These are phyloP conservation scores for button mushroom (Agaricus bisporus) DNA, from an alignment of 768 basidiomycete species.

Conservation along the genomic window DNA sequence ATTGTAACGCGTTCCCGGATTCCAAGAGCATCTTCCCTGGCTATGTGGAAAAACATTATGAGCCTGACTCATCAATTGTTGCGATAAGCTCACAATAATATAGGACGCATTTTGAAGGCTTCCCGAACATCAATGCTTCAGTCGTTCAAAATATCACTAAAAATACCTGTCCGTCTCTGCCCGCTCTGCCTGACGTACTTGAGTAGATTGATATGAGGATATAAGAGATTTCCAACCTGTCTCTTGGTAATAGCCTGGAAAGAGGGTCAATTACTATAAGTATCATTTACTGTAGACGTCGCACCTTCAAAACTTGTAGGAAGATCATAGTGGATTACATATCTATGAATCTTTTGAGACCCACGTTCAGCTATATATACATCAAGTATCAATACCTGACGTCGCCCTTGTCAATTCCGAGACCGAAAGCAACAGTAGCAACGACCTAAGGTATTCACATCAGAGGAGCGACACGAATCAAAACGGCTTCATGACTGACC, in stretches of 20 bases:
- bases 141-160: slow-evolving; percentile 11
- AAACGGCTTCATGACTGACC: slow-evolving; percentile 30
- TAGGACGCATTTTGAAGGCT: slow-evolving; percentile 78
- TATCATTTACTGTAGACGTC: slow-evolving; percentile 1
- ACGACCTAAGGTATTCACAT: slow-evolving; percentile 38
- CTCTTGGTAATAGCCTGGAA: slow-evolving; percentile 78
- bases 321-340: slow-evolving; percentile 77
- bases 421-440: slow-evolving; percentile 80
- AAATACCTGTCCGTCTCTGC: slow-evolving; percentile 63
- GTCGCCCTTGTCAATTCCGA: slow-evolving; percentile 81
- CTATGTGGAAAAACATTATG: not conserved
- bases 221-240: slow-evolving; percentile 43
- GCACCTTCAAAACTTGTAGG: slow-evolving; percentile 81
- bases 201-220: slow-evolving; percentile 1
- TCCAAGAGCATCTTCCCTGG: slow-evolving; percentile 60
- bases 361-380: not conserved
- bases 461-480: not conserved
- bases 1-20: slow-evolving; percentile 47
- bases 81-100: slow-evolving; percentile 61
- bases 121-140: not conserved
- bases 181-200: slow-evolving; percentile 55
- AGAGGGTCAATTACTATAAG: not conserved
- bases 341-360: slow-evolving; percentile 28
- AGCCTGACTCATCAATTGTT: not conserved
- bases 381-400: slow-evolving; percentile 41